phyloP scores from a whole-genome alignment of 2,329 filamentous ascomycete species.

The Volutella citrinella region DNA sequence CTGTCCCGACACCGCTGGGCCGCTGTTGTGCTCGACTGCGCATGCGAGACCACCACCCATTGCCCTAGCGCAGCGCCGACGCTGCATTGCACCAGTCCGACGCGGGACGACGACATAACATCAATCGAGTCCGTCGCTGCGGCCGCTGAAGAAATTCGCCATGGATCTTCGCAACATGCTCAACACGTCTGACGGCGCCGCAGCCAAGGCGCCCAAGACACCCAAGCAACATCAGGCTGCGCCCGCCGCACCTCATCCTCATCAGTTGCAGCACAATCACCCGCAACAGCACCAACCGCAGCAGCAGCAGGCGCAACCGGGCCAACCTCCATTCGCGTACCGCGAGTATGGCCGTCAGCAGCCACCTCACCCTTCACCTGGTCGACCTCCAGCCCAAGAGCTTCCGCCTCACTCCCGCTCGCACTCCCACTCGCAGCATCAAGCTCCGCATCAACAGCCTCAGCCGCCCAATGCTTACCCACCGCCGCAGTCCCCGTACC shows the following conservation, averaged over 20 bases:
- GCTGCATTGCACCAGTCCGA: conserved; percentile 15
- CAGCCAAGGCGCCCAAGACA: conserved; percentile 30
- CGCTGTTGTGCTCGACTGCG: no score
- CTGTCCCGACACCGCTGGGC: no score
- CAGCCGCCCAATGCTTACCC: conserved; percentile 34
- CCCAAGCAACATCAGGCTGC: conserved; percentile 34
- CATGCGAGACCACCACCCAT: no score
- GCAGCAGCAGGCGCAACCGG: conserved; percentile 31
- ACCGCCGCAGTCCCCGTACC: conserved; percentile 37
- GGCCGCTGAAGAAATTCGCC: no score
- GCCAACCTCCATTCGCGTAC: conserved; percentile 39
- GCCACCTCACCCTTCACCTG: conserved; percentile 49
- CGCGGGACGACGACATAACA: no score
- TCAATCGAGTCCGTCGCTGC: no score
- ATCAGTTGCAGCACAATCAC: conserved; percentile 17
- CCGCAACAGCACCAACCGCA: conserved; percentile 46
- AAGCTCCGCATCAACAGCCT: conserved; percentile 22
- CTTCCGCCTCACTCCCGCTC: conserved; percentile 34
- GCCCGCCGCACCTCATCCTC: conserved; percentile 28
- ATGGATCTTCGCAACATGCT: conserved; percentile 56
- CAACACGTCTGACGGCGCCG: conserved; percentile 44
- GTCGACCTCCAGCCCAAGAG: conserved; percentile 44
- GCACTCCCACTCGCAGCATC: conserved; percentile 26
- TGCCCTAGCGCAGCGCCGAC: no score
- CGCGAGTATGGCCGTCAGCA: conserved; percentile 46